Evolutionary conservation across 1,139 yeast species (phyloP), one percentile per base, ranked within the genome.

Genomic region (Hansenula anomala): DNA sequence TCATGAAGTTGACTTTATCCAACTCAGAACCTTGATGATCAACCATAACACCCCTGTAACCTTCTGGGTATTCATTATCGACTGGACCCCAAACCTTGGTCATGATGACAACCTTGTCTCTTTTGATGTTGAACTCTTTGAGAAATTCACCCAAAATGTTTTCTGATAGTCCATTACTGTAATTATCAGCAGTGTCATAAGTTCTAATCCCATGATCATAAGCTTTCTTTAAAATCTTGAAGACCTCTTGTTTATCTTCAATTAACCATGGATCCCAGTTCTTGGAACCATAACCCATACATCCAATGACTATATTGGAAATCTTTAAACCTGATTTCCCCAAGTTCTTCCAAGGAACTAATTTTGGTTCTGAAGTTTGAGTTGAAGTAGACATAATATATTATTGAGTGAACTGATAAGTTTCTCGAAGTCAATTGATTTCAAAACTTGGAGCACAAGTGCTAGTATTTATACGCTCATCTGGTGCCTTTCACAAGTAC

Each of bases 151-250:
- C 73, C 30, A 73, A 44, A 22, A 67, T 40, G 6, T 43, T 38
- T 46, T 71, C 77, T 4, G 68, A 58, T 7, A 47, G 41, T 4
- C 77, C 76, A 44, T 60, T 56, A 16, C 71, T 64, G 51, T 71
- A 71, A 17, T 58, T 52, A 47, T 71, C 64, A 8, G 77, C 76
- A 4, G 77, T 71, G 41, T 72, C 77, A 47, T 60, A 73, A 4
- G 80, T 73, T 38, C 80, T 58, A 19, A 75, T 52, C 2, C 80
- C 80, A 2, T 27, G 20, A 36, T 65, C 70, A 50, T 75, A 75
- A 30, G 74, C 70, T 41, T 63, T 59, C 47, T 75, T 73, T 51
- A 75, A 52, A 27, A 73, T 58, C 13, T 48, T 45, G 33, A 63
- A 48, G 33, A 63, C 49, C 36, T 55, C 42, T 27, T 67, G 63